Conservation (phyloP, 371 early-diverging fungal species). For the Phascolomyces articulosus region DNA sequence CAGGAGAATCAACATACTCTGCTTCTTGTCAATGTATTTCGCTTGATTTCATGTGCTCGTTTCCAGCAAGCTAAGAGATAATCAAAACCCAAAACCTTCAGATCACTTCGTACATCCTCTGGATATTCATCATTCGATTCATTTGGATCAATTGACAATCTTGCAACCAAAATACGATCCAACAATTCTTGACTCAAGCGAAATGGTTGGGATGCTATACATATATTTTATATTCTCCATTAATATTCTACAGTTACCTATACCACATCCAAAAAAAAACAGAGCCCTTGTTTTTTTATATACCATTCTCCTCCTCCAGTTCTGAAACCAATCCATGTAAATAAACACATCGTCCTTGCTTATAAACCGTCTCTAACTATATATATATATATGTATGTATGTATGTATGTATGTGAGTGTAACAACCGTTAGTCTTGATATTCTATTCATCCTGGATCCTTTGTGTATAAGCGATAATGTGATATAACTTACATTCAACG, state of each 20-base stretch:
- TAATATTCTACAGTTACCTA: neutral
- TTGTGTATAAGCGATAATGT: too few relatives aligned
- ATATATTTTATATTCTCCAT: neutral
- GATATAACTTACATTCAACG: constrained; percentile 69
- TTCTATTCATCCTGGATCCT: too few relatives aligned
- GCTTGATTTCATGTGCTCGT: constrained; percentile 56
- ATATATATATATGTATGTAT: neutral
- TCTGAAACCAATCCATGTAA: constrained; percentile 36
- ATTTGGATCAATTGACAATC: constrained; percentile 70
- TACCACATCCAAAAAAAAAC: neutral
- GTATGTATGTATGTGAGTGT: neutral
- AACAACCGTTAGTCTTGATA: neutral
- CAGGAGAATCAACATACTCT: constrained; percentile 31
- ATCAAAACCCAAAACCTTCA: constrained; percentile 63
- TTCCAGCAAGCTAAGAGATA: constrained; percentile 84
- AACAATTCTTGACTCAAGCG: constrained; percentile 55
- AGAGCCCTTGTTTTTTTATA: too few relatives aligned
- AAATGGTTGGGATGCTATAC: constrained; percentile 38
- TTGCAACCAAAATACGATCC: constrained; percentile 79
- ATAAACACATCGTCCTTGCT: constrained; percentile 44
- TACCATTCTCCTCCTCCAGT: constrained; percentile 46
- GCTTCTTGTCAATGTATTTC: constrained; percentile 48
- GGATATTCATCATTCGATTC: constrained; percentile 41
- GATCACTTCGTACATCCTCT: constrained; percentile 43
- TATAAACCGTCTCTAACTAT: constrained; percentile 30